Conservation (phyloP, 495 filamentous ascomycete species). For the Talaromyces nanjingensis region DNA sequence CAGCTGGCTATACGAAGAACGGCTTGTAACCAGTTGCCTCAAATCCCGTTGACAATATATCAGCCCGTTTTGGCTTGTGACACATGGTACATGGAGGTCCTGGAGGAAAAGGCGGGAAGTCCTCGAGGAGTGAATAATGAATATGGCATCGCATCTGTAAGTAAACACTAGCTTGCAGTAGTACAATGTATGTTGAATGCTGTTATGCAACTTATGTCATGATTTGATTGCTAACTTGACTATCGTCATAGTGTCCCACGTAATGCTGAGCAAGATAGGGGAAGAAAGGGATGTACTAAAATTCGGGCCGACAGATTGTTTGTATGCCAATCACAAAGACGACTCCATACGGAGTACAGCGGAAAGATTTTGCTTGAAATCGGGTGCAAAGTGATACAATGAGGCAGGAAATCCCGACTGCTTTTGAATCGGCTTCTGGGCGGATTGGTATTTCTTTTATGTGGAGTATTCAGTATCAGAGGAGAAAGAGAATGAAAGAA, state of each 20-base stretch:
- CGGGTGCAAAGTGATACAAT: background rate
- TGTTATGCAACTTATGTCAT: background rate
- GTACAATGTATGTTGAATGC: background rate
- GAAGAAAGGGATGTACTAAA: background rate
- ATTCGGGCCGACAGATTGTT: background rate
- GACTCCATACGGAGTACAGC: background rate
- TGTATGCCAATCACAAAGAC: background rate
- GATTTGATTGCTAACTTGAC: background rate
- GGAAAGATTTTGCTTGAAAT: background rate
- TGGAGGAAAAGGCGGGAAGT: background rate
- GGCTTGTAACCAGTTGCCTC: background rate
- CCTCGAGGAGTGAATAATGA: background rate
- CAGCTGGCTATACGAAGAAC: background rate
- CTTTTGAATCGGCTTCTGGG: background rate
- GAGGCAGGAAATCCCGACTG: background rate
- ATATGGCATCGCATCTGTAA: background rate
- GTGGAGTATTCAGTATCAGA: background rate
- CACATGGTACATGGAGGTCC: background rate
- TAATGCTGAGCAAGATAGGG: background rate
- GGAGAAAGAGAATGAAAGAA: background rate
- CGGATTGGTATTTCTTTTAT: background rate
- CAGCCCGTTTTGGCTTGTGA: background rate
- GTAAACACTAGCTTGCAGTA: background rate
- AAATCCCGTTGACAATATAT: background rate
- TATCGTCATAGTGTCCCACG: background rate